phyloP scores from a whole-genome alignment of 345 rosid species.

The Toxicodendron radicans region DNA sequence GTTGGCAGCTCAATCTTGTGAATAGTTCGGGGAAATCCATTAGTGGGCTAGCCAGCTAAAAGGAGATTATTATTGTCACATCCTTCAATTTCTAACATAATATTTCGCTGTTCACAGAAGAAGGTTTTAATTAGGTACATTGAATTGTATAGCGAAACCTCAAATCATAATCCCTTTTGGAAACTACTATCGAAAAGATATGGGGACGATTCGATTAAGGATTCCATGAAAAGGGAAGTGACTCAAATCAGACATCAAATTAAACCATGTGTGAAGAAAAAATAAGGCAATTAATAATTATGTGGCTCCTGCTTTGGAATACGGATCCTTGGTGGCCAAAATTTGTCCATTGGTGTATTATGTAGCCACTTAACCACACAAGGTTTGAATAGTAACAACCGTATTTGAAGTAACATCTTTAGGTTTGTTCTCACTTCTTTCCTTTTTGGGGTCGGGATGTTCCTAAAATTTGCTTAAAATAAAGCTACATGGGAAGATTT shows the following conservation, averaged over 20 bases:
- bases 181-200: neutral
- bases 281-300: neutral
- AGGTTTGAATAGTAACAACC: neutral
- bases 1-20: neutral
- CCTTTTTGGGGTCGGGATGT: neutral
- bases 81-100: neutral
- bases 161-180: neutral
- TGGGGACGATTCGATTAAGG: neutral
- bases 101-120: neutral
- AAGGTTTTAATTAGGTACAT: neutral
- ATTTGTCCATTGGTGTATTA: slow-evolving; percentile 12
- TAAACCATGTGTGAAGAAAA: neutral
- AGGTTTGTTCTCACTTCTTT: neutral
- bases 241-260: neutral
- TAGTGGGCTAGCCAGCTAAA: neutral
- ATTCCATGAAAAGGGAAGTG: neutral
- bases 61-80: neutral
- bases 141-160: neutral
- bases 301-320: neutral
- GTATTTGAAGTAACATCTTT: neutral
- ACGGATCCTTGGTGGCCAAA: slow-evolving; percentile 20
- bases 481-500: neutral
- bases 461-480: neutral
- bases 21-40: neutral
- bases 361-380: neutral